Evolutionary conservation across 1,284 basidiomycete genomes (phyloP).

Genomic region (Heterobasidion occidentale): DNA sequence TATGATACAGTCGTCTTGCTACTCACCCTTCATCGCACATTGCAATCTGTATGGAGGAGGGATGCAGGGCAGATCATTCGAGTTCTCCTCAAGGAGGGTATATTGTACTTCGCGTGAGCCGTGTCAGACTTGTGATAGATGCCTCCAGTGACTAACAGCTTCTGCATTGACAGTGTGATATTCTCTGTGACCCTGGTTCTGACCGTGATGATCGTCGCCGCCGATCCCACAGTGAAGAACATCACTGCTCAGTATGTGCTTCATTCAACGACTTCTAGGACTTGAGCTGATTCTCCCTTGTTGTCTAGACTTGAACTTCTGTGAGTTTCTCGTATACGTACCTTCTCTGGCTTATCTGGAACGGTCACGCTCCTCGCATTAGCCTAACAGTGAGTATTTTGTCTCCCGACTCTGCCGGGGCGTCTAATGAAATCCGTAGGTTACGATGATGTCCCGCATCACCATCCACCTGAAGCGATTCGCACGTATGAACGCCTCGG

Average conservation of each 20-base stretch:
- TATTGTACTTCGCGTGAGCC: conserved; percentile 44
- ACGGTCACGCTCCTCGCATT: neutral
- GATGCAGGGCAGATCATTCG: conserved; percentile 34
- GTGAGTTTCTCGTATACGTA: conserved; percentile 24
- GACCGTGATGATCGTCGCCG: conserved; percentile 41
- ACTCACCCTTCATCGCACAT: conserved; percentile 37
- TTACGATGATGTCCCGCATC: conserved; percentile 47
- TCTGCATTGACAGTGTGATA: conserved; percentile 32
- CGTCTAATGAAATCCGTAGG: conserved; percentile 19
- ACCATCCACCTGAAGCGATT: conserved; percentile 33
- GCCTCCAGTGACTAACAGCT: neutral
- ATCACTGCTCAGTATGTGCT: conserved; percentile 45
- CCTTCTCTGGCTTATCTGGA: neutral
- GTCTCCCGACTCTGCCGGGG: conserved; percentile 9
- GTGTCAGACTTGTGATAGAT: too few relatives aligned
- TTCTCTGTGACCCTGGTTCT: conserved; percentile 42
- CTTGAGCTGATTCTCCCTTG: neutral
- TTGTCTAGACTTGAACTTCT: conserved; percentile 36
- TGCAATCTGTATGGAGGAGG: conserved; percentile 29
- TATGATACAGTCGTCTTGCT: conserved; percentile 47
- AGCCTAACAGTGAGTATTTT: conserved; percentile 14
- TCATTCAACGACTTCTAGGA: neutral
- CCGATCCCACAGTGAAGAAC: conserved; percentile 37
- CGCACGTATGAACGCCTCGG: neutral
- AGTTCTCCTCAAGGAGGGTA: conserved; percentile 43